These are phyloP conservation scores for Dipteronia dyeriana DNA, from an alignment of 345 rosid genomes.

Conservation along the genomic window DNA sequence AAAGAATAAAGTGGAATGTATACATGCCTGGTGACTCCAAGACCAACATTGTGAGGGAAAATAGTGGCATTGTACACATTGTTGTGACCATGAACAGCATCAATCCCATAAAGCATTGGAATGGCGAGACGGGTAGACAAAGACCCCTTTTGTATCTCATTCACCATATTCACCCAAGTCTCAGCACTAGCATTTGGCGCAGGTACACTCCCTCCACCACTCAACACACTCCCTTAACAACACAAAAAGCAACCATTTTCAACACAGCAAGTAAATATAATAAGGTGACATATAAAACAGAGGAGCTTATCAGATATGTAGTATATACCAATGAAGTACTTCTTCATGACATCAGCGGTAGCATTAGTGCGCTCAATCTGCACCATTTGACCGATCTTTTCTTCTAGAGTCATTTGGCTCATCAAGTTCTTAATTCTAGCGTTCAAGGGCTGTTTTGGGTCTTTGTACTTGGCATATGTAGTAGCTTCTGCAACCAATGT, in stretches of 20 bases:
- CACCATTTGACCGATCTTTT: conserved; percentile 92
- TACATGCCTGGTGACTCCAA: conserved; percentile 84
- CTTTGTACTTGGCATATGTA: conserved; percentile 54
- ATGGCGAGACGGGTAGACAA: conserved; percentile 77
- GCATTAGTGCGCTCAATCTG: conserved; percentile 82
- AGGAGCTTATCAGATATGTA: not conserved
- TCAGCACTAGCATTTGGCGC: conserved; percentile 56
- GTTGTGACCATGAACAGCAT: conserved; percentile 94
- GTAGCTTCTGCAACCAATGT: conserved; percentile 35
- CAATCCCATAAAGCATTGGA: conserved; percentile 91
- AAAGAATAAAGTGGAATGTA: not conserved
- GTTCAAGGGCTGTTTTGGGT: conserved; percentile 58
- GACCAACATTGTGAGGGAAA: conserved; percentile 87
- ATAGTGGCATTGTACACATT: conserved; percentile 83
- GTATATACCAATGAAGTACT: conserved; percentile 60
- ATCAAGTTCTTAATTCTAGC: conserved; percentile 67
- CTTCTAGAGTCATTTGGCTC: conserved; percentile 77
- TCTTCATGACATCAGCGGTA: conserved; percentile 64
- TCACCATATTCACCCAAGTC: conserved; percentile 74
- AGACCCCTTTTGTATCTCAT: conserved; percentile 62
- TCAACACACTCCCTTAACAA: conserved; percentile 77
- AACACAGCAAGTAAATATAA: too few species aligned
- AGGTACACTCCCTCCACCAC: conserved; percentile 94
- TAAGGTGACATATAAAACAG: too few species aligned
- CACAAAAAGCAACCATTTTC: conserved; percentile 9